Base-by-base conservation (phyloP, 2,329 filamentous ascomycete genomes). In the Paecilomyces fulvus region DNA sequence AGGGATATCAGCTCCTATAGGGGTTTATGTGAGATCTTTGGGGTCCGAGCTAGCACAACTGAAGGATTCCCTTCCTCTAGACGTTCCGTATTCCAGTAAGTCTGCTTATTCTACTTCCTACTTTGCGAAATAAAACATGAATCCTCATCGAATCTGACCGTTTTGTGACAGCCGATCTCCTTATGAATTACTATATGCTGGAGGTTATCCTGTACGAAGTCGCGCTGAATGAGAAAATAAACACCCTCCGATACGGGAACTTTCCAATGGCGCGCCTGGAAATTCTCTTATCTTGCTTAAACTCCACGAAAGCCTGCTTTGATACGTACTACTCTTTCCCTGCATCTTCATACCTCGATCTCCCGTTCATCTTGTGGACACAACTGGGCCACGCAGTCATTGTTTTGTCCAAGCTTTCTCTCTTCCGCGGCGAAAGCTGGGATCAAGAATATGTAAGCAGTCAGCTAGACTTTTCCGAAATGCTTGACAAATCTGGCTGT, bases 291-390 rank as follows among this genome's bases (percentile, higher is more conserved):
- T 75, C 75, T 23, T 78, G 79, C 3, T 75, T 77, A 49, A 68
- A 71, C 14, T 77, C 80, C 1, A 63, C 82, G 0, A 76, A 73
- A 37, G 64, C 67, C 0, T 83, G 78, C 69, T 82, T 83, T 52
- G 74, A 80, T 1, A 69, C 70, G 37, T 80, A 79, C 73, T 69
- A 79, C 1, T 63, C 70, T 0, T 65, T 83, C 0, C 75, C 80
- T 0, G 66, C 75, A 0, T 60, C 66, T 0, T 66, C 72, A 3
- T 80, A 79, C 55, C 75, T 77, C 56, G 70, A 73, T 30, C 68
- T 81, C 23, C 78, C 81, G 0, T 75, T 81, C 8, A 68, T 75
- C 0, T 63, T 74, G 0, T 77, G 72, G 31, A 66, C 74, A 0
- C 77, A 82, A 54, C 66, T 82, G 0, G 73, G 81, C 3, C 79